These are phyloP conservation scores for Miscanthus lutarioriparius DNA, from an alignment of 176 grass and related monocot species.

Conservation along the genomic window DNA sequence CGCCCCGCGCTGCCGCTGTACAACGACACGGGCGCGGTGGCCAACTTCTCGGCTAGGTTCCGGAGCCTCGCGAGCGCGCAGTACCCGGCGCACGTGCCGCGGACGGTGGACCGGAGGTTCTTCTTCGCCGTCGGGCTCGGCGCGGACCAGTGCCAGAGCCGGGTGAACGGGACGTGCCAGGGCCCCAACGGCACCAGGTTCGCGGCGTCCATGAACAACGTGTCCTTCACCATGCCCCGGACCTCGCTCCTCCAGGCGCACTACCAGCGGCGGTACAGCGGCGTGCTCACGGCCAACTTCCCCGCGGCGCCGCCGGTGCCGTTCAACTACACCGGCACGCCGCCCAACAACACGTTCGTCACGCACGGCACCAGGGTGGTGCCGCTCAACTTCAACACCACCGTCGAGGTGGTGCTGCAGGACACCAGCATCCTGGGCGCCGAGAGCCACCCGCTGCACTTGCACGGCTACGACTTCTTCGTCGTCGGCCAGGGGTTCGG, in stretches of 20 bases:
- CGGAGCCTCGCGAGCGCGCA: constrained; percentile 63
- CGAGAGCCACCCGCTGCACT: constrained; percentile 83
- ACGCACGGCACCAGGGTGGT: constrained; percentile 60
- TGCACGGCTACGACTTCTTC: constrained; percentile 78
- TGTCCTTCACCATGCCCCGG: constrained; percentile 59
- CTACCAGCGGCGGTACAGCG: constrained; percentile 58
- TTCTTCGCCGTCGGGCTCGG: constrained; percentile 76
- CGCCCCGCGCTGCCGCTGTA: constrained; percentile 46
- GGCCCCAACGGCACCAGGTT: constrained; percentile 72
- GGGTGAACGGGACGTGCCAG: constrained; percentile 62
- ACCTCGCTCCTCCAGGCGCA: constrained; percentile 75
- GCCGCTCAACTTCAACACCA: constrained; percentile 60
- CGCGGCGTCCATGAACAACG: constrained; percentile 69
- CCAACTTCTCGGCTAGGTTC: constrained; percentile 64
- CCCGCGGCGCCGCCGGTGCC: constrained; percentile 32
- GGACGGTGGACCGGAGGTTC: constrained; percentile 45
- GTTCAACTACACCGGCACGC: constrained; percentile 77
- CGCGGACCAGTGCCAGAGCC: constrained; percentile 50
- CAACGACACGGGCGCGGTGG: constrained; percentile 62
- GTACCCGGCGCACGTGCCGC: constrained; percentile 67
- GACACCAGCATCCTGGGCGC: constrained; percentile 59
- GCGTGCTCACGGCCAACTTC: constrained; percentile 65
- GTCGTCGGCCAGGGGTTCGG: constrained; percentile 61
- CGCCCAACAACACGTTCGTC: constrained; percentile 68
- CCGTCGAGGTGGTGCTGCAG: constrained; percentile 80